Evolutionary conservation across 352 stramenopile species (phyloP).

Genomic region (Phytophthora tentaculata): DNA sequence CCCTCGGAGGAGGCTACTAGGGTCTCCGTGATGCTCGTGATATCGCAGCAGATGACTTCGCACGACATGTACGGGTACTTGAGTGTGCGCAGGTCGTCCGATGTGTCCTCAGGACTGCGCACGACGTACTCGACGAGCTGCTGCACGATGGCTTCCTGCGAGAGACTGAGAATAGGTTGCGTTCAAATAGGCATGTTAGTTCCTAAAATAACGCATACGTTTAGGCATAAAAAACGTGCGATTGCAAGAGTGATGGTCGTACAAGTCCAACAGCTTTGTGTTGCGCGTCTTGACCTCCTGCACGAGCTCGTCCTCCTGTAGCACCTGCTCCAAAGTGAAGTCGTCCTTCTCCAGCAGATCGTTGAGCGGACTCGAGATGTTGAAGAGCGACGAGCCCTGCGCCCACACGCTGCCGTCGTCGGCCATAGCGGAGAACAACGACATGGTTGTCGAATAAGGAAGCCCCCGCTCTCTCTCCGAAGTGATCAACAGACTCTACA

Average conservation of each 20-base stretch:
- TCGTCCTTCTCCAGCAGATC: conserved; percentile 94
- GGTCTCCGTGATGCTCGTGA: conserved; percentile 93
- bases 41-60: conserved; percentile 98
- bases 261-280: conserved; percentile 95
- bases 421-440: conserved; percentile 83
- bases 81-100: conserved; percentile 69
- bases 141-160: conserved; percentile 65
- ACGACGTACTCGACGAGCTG: conserved; percentile 87
- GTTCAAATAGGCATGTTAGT: conserved; percentile 6
- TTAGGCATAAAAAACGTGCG: neutral
- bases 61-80: conserved; percentile 98
- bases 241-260: conserved; percentile 26
- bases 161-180: conserved; percentile 48
- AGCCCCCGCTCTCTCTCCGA: neutral
- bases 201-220: conserved; percentile 2
- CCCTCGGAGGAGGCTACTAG: conserved; percentile 71
- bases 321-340: conserved; percentile 94
- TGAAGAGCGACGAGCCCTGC: conserved; percentile 87
- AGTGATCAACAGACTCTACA: conserved; percentile 9
- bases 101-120: conserved; percentile 47
- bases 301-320: conserved; percentile 97
- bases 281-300: conserved; percentile 97
- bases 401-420: conserved; percentile 86
- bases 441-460: conserved; percentile 49
- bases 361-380: conserved; percentile 93